These are phyloP conservation scores for Lachnellula subtilissima DNA, from an alignment of 2,329 filamentous ascomycete genomes.

Conservation along the genomic window DNA sequence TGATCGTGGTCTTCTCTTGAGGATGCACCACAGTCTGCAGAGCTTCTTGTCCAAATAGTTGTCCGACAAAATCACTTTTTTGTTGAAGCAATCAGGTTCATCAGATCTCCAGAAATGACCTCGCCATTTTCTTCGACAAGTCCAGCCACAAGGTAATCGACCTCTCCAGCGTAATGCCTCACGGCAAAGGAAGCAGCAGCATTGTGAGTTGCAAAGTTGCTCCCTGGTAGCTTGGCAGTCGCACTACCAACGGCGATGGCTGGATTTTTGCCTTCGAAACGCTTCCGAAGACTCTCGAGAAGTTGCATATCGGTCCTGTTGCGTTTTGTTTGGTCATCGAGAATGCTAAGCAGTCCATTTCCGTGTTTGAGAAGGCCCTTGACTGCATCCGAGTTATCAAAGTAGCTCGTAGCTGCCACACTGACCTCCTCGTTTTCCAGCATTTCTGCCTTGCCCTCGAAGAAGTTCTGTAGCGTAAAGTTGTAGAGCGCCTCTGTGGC, in stretches of 20 bases:
- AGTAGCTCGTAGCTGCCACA: conserved; percentile 90
- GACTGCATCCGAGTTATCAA: conserved; percentile 94
- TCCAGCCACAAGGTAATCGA: conserved; percentile 85
- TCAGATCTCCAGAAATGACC: conserved; percentile 88
- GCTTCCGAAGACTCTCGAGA: conserved; percentile 82
- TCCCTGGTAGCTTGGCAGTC: conserved; percentile 73
- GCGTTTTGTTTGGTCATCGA: conserved; percentile 91
- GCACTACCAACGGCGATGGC: conserved; percentile 76
- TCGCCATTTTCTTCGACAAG: conserved; percentile 95
- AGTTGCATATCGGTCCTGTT: conserved; percentile 86
- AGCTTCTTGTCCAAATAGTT: conserved; percentile 93
- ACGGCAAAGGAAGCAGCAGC: conserved; percentile 78
- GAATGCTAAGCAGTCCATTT: conserved; percentile 87
- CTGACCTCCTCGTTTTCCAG: conserved; percentile 90
- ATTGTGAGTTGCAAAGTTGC: conserved; percentile 85
- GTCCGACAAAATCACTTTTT: conserved; percentile 81
- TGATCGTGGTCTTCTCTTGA: conserved; percentile 81
- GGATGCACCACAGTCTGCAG: conserved; percentile 91
- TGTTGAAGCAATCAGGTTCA: conserved; percentile 86
- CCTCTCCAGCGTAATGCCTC: conserved; percentile 92
- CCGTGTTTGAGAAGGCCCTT: conserved; percentile 86
- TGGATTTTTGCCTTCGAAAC: conserved; percentile 91
- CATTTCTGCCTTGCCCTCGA: conserved; percentile 88
- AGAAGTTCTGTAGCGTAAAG: conserved; percentile 90
- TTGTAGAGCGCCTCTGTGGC: conserved; percentile 91